Base-by-base conservation (phyloP, 169 alveolate species). In the Hammondia hammondi region DNA sequence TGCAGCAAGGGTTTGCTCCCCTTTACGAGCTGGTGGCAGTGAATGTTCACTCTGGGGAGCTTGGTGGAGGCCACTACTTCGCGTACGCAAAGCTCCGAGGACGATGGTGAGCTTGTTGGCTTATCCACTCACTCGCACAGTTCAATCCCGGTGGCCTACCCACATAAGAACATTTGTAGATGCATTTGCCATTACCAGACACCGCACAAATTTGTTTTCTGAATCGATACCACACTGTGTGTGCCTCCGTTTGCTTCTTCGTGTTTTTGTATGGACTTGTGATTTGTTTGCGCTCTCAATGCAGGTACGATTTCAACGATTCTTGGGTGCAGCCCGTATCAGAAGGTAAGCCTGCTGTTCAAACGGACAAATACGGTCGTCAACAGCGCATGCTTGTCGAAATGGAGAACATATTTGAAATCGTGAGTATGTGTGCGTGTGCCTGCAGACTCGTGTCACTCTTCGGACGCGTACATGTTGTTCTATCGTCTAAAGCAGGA, bases 51-150 rank as follows among this genome's bases (percentile, higher is more conserved):
- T 96, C 96, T 85, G 98, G 98, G 1, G 95, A 96, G 14, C 92
- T 96, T 48, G 96, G 98, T 87, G 97, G 97, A 7, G 98, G 98
- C 0, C 98, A 97, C 94, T 97, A 97, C 94, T 96, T 95, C 56
- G 98, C 98, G 37, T 95, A 95, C 87, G 96, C 94, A 67, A 96
- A 95, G 84, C 92, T 96, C 85, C 89, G 95, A 84, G 96, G 96
- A n/a, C 96, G 94, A 70, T 97, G 98, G 98, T 97, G 94, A 92
- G 96, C 24, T 39, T 93, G 72, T 91, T 94, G 94, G 94, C 82
- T 21, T 94, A 67, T 52, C 81, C 94, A 17, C 24, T 56, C 81
- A 2, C 37, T 56, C 12, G 14, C 37, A 2, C 35, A 39, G 19
- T 19, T 39, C 39, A 9, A 46, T 17, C 29, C 9, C 85, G 81